phyloP scores from a whole-genome alignment of 352 stramenopile species.

The Phytophthora tentaculata region DNA sequence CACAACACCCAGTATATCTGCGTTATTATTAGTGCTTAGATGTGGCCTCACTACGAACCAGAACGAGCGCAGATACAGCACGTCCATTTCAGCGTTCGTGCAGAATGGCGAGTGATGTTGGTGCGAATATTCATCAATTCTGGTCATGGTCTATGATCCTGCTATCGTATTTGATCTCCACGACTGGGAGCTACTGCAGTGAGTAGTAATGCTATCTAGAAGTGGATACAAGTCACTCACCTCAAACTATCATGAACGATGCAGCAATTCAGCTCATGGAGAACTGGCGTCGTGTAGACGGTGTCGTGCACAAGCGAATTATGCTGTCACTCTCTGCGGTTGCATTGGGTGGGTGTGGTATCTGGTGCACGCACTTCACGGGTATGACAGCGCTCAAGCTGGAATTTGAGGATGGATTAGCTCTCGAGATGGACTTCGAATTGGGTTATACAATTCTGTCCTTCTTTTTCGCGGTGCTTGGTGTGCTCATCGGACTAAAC shows the following conservation, averaged over 20 bases:
- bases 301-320: constrained; percentile 34
- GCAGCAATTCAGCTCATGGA: constrained; percentile 78
- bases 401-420: constrained; percentile 35
- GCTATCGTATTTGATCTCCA: constrained; percentile 61
- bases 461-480: constrained; percentile 55
- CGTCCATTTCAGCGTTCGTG: neutral
- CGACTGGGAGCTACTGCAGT: constrained; percentile 76
- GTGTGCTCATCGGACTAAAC: constrained; percentile 60
- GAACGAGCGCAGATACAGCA: neutral
- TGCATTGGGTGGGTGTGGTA: constrained; percentile 58
- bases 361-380: constrained; percentile 78
- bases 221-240: constrained; percentile 1
- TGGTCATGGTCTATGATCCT: constrained; percentile 53
- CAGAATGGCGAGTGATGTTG: constrained; percentile 15
- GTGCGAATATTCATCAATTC: constrained; percentile 39
- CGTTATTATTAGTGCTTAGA: neutral
- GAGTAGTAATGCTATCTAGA: constrained; percentile 20
- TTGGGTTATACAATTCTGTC: constrained; percentile 57
- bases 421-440: constrained; percentile 62
- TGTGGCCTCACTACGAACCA: neutral
- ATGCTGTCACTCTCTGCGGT: constrained; percentile 50
- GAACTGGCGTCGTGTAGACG: constrained; percentile 53
- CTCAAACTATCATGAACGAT: neutral
- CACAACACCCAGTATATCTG: neutral
- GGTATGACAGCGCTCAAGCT: constrained; percentile 62